These are phyloP conservation scores for Torulaspora delbrueckii DNA, from an alignment of 805 yeast genomes.

Conservation along the genomic window DNA sequence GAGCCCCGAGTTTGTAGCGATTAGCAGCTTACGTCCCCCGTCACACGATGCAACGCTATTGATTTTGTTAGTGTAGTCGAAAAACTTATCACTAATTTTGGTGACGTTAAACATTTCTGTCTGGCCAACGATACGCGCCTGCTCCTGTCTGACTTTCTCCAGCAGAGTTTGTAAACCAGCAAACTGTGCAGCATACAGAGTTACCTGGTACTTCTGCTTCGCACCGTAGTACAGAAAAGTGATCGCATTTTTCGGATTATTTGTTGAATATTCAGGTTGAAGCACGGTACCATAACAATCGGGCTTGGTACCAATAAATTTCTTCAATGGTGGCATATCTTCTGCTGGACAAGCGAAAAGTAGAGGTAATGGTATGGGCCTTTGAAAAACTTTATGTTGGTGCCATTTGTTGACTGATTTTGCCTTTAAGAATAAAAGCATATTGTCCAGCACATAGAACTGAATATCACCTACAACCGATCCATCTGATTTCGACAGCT, in stretches of 20 bases:
- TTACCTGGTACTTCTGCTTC: slow-evolving; percentile 39
- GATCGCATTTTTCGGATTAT: slow-evolving; percentile 33
- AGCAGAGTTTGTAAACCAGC: slow-evolving; percentile 72
- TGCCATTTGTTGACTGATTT: slow-evolving; percentile 87
- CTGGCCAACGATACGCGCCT: slow-evolving; percentile 59
- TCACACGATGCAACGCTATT: slow-evolving; percentile 92
- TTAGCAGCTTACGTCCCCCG: slow-evolving; percentile 84
- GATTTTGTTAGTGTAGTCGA: slow-evolving; percentile 68
- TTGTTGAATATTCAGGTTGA: slow-evolving; percentile 20
- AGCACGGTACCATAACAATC: slow-evolving; percentile 32
- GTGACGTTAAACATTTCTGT: slow-evolving; percentile 77
- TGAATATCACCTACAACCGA: slow-evolving; percentile 61
- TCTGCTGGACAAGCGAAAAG: slow-evolving; percentile 71
- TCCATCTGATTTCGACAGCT: slow-evolving; percentile 27
- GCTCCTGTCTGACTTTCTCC: slow-evolving; percentile 77
- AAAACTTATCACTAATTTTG: slow-evolving; percentile 68
- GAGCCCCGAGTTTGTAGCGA: slow-evolving; percentile 89
- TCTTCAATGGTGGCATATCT: slow-evolving; percentile 63
- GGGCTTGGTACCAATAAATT: slow-evolving; percentile 34
- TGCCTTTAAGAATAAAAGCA: slow-evolving; percentile 75
- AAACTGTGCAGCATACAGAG: slow-evolving; percentile 40
- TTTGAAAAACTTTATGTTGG: slow-evolving; percentile 82
- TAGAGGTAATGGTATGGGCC: slow-evolving; percentile 79
- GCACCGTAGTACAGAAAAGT: slow-evolving; percentile 36
- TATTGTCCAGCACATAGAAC: slow-evolving; percentile 83